Evolutionary conservation across 2,329 filamentous ascomycete species (phyloP).

Genomic region (Fusarium secorum): DNA sequence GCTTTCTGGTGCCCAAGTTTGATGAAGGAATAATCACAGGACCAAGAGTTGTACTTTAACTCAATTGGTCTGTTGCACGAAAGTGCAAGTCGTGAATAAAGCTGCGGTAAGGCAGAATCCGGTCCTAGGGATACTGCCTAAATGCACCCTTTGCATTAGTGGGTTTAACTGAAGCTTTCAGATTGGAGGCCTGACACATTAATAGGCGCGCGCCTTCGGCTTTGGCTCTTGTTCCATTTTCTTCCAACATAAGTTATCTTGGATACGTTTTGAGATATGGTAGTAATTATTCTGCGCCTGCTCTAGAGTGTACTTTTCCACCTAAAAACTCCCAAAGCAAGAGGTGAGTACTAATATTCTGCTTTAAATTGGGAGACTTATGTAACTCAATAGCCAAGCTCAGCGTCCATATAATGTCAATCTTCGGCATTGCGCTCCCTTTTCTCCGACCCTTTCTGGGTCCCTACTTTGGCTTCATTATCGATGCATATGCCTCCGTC

Average conservation of each 20-base stretch:
- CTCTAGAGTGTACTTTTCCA: accelerated
- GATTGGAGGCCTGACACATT: background rate
- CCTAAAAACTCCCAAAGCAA: background rate
- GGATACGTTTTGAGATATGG: background rate
- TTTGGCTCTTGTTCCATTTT: background rate
- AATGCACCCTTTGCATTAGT: background rate
- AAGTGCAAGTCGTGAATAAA: background rate
- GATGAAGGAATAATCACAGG: background rate
- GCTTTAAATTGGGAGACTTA: accelerated
- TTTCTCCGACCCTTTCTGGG: background rate
- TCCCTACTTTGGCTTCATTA: background rate
- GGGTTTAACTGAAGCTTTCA: background rate
- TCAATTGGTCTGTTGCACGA: accelerated
- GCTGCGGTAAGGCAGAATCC: background rate
- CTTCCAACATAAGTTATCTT: background rate
- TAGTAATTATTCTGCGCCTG: background rate
- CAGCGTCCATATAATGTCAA: background rate
- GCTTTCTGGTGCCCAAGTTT: background rate
- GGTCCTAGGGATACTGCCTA: background rate
- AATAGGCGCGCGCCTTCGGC: background rate
- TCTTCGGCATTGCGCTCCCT: background rate
- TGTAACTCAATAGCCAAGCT: background rate
- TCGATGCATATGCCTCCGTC: background rate
- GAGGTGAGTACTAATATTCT: background rate
- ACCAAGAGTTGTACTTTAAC: background rate